Base-by-base conservation (phyloP, 352 stramenopile species). In the Globisporangium echinulatum region DNA sequence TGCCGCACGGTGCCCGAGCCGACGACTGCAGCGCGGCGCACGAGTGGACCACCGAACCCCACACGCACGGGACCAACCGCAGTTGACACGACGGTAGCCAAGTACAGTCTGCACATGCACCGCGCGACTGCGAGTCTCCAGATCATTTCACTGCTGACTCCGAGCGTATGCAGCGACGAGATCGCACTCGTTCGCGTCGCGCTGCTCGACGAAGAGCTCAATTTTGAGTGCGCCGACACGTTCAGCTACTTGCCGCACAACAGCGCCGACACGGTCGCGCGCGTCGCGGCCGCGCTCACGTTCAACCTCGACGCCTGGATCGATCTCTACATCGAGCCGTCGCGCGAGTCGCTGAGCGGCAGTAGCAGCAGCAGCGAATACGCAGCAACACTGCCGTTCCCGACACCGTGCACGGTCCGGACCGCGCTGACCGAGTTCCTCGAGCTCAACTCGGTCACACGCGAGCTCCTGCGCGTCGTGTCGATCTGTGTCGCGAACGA, bases 401-500 rank as follows among this genome's bases (percentile, higher is more conserved):
- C 92, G 36, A 96, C 84, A 42, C 93, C 92, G 5, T 96, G 91
- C 56, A 96, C 82, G 4, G 69, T 98, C 0, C 77, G 89, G 14
- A 85, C 91, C 4, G 88, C 83, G 51, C 78, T 99, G 2, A 84
- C 82, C 13, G 72, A 85, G 19, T 99, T 97, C 66, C 77, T 94
- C 49, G 94, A 98, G 62, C 59, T 98, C 13, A 86, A 80, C 46
- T 79, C 78, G 0, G 58, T 88, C 10, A 89, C 92, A 15, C 66
- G 74, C 11, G 70, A 86, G 56, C 72, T 75, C 53, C 39, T 89
- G 2, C 71, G 89, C 25, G 64, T 81, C 4, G 70, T 75, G 1
- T 75, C 79, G 13, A 66, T 67, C 1, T 93, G 86, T 53, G 73
- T 82, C 3, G 57, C 58, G 4, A 68, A 75, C 10, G 44, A 63